A percentile compares a stretch with the other conserved stretches of the same genome.
Conservation (phyloP, 129 eudicot genomes). For the Ambrosia trifida region DNA sequence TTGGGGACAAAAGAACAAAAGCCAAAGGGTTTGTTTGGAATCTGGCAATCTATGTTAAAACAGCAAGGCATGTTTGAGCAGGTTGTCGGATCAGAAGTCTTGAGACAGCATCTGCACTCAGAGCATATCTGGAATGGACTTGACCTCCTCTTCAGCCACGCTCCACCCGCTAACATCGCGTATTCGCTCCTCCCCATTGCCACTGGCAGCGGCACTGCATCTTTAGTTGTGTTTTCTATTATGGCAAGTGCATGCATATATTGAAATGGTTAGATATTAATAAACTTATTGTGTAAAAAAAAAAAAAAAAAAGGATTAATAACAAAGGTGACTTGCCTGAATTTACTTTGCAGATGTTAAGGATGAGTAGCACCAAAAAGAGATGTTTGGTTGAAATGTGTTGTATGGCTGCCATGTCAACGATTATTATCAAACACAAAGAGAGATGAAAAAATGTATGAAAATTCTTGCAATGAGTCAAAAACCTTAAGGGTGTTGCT, state of each 20-base stretch:
- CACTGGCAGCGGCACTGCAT: neutral
- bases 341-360: slow-evolving; percentile 16
- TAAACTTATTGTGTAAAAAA: too few relatives aligned
- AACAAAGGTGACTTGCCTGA: slow-evolving; percentile 13
- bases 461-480: too few relatives aligned
- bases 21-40: slow-evolving; percentile 50
- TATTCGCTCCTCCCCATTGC: slow-evolving; percentile 20
- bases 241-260: slow-evolving; percentile 17
- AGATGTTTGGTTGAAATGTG: neutral
- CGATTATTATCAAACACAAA: neutral
- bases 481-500: too few relatives aligned
- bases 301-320: too few relatives aligned
- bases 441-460: neutral
- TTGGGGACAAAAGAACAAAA: slow-evolving; percentile 52
- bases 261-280: too few relatives aligned
- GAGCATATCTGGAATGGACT: slow-evolving; percentile 43
- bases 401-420: slow-evolving; percentile 16
- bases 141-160: slow-evolving; percentile 27
- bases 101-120: slow-evolving; percentile 42
- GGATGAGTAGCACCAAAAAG: slow-evolving; percentile 15
- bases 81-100: slow-evolving; percentile 39
- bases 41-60: slow-evolving; percentile 50
- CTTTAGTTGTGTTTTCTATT: neutral
- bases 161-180: neutral
- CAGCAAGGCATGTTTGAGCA: slow-evolving; percentile 50